Evolutionary conservation across 768 basidiomycete species (phyloP).

Genomic region (Rhodotorula toruloides): DNA sequence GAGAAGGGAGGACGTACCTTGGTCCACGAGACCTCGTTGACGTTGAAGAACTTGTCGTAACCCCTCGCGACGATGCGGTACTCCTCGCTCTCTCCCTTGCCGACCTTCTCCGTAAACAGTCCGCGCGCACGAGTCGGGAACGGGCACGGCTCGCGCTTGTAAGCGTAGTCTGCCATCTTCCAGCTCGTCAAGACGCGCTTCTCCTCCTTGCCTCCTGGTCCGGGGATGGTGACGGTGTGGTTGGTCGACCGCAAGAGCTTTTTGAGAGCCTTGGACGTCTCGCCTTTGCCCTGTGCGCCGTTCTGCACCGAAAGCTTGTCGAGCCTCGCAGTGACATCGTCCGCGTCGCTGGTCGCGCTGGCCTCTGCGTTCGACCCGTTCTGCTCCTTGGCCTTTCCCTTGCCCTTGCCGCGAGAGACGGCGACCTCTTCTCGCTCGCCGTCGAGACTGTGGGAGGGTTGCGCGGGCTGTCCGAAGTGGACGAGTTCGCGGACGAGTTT

Average conservation of each 20-base stretch:
- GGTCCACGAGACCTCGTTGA: constrained; percentile 92
- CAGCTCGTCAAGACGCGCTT: constrained; percentile 61
- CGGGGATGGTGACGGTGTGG: constrained; percentile 16
- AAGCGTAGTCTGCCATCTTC: constrained; percentile 98
- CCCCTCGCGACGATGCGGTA: constrained; percentile 72
- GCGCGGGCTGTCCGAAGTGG: constrained; percentile 8
- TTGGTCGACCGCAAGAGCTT: constrained; percentile 28
- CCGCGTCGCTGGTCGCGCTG: not conserved
- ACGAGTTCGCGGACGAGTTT: constrained; percentile 28
- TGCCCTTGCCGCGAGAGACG: not conserved
- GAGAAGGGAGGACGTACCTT: constrained; percentile 55
- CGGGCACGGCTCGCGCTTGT: constrained; percentile 78
- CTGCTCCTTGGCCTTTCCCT: not conserved
- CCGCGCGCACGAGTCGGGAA: constrained; percentile 95
- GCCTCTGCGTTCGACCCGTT: not conserved
- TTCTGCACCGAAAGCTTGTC: not conserved
- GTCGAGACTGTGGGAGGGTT: constrained; percentile 8
- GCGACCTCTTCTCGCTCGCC: constrained; percentile 19
- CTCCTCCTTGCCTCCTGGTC: not conserved
- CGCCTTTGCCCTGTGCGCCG: not conserved
- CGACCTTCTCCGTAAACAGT: constrained; percentile 59
- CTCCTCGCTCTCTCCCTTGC: constrained; percentile 44
- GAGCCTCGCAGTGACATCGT: not conserved
- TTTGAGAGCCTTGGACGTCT: not conserved
- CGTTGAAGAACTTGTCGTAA: constrained; percentile 99